Conservation (phyloP, 495 filamentous ascomycete species). For the Penicillium canescens region DNA sequence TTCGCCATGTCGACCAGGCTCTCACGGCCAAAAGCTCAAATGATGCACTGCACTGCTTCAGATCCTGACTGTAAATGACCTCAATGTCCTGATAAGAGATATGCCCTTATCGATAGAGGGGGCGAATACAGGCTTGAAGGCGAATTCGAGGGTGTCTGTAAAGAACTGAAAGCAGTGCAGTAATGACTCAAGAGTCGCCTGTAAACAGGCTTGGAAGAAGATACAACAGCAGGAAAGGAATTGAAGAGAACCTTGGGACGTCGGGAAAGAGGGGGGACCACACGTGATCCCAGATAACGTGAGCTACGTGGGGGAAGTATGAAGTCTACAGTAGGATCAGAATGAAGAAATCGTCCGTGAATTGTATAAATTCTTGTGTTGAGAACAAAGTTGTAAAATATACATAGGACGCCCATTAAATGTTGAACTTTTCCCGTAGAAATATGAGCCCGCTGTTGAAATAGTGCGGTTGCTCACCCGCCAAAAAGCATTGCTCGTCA, state of each 20-base stretch:
- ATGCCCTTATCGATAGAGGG: conserved; percentile 5
- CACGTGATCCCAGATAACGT: conserved; percentile 3
- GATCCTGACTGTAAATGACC: conserved; percentile 5
- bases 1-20: conserved; percentile 69
- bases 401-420: conserved; percentile 12
- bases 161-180: neutral
- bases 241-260: neutral
- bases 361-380: conserved; percentile 12
- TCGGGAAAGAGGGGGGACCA: neutral
- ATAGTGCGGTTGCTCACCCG: conserved; percentile 29
- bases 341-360: conserved; percentile 4
- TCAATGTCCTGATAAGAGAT: conserved; percentile 24
- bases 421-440: conserved; percentile 43
- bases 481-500: conserved; percentile 33
- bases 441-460: conserved; percentile 39
- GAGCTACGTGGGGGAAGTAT: neutral
- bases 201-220: neutral
- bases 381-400: conserved; percentile 13
- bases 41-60: conserved; percentile 5
- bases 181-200: neutral
- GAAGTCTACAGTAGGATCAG: neutral
- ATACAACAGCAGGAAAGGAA: neutral
- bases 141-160: neutral
- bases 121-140: neutral
- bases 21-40: neutral